Conservation (phyloP, 257 asterid genomes). For the Solanum neorickii region DNA sequence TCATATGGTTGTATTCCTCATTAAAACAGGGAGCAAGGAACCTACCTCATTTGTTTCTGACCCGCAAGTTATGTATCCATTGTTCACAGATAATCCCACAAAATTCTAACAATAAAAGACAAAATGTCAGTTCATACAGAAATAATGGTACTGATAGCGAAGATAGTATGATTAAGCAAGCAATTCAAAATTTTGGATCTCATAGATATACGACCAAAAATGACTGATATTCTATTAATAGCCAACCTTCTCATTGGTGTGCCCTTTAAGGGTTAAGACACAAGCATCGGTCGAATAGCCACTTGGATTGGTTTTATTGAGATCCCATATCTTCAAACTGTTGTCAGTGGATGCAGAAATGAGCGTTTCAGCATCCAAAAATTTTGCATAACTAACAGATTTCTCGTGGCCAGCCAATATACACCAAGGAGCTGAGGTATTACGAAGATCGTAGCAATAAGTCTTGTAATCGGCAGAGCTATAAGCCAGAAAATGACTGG, state of each 20-base stretch:
- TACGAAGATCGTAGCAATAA: conserved; percentile 86
- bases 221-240: background rate
- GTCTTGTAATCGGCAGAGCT: conserved; percentile 86
- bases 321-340: conserved; percentile 90
- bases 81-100: conserved; percentile 84
- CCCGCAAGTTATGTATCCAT: conserved; percentile 91
- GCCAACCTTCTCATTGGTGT: conserved; percentile 89
- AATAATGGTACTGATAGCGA: background rate
- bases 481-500: conserved; percentile 62
- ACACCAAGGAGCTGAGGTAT: conserved; percentile 70
- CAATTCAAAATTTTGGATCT: background rate
- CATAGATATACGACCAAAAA: background rate
- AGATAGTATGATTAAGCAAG: background rate
- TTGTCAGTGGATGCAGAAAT: conserved; percentile 94
- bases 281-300: conserved; percentile 68
- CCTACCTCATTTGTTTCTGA: conserved; percentile 92
- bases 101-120: conserved; percentile 57
- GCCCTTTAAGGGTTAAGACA: conserved; percentile 69
- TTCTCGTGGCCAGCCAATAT: conserved; percentile 83
- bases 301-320: conserved; percentile 58
- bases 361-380: conserved; percentile 62
- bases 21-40: background rate
- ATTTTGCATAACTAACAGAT: conserved; percentile 83
- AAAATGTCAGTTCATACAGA: background rate
- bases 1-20: background rate